Evolutionary conservation across 2,329 filamentous ascomycete genomes (phyloP), one percentile per base, ranked within the genome.

Genomic region (Albophoma yamanashiensis): DNA sequence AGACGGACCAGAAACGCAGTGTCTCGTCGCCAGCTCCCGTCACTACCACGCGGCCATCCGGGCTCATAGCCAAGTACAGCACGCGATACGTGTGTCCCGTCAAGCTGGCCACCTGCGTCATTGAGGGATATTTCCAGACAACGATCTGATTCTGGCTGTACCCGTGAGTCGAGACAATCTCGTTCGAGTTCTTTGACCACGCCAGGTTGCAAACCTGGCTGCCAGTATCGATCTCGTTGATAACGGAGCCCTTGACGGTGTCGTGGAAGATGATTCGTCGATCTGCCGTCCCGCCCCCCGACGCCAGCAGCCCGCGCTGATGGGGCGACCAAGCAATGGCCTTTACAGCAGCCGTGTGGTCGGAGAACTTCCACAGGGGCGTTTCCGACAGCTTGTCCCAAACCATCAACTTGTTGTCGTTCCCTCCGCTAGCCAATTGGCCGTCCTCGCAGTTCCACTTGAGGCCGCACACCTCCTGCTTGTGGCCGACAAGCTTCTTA

Each of bases 71-170:
- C 58, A 99, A 81, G 72, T 97, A 99, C 3, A 99, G 80, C 15
- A 99, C 94, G 69, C 94, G 89, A 74, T 95, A 97, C 1, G 94
- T 99, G 73, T 99, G 94, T 0, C 94, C 94, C 0, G 94, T 99
- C 55, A 99, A 79, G 66, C 91, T 96, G 47, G 91, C 93, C 11
- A 99, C 92, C 72, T 97, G 94, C 56, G 91, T 91, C 94, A 99
- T 97, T 66, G 89, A 92, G 1, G 94, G 94, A 70, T 99, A 99
- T 71, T 99, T 99, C 94, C 94, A 99, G 59, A 99, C 91, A 43
- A 97, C 93, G 67, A 99, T 97, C 74, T 97, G 94, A 72, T 99
- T 97, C 71, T 99, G 94, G 66, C 89, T 93, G 77, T 97, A 99
- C 8, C 94, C 94, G 70, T 99, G 94, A 1, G 94, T 99, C 57